These are phyloP conservation scores for Lentinula sp. DNA, from an alignment of 768 basidiomycete species.

Conservation along the genomic window DNA sequence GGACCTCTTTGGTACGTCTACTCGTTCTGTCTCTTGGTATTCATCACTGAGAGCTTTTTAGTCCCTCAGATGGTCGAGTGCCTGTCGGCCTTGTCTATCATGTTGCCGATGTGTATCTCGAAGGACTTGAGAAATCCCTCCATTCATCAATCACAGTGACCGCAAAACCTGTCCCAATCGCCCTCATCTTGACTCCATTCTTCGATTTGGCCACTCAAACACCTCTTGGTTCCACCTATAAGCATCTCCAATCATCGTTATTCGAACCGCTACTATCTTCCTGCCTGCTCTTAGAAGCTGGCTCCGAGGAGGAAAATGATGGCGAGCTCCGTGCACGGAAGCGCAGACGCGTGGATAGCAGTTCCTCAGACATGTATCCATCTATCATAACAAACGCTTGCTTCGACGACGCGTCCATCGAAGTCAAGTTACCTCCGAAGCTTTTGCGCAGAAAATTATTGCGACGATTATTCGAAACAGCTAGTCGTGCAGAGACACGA, in stretches of 20 bases:
- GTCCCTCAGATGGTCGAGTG: slow-evolving; percentile 64
- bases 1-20: slow-evolving; percentile 76
- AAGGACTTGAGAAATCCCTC: slow-evolving; percentile 76
- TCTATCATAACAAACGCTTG: slow-evolving; percentile 52
- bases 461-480: slow-evolving; percentile 62
- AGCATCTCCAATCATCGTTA: slow-evolving; percentile 63
- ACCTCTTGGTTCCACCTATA: slow-evolving; percentile 55
- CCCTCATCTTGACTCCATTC: slow-evolving; percentile 63
- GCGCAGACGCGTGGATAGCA: slow-evolving; percentile 23
- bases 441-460: slow-evolving; percentile 52
- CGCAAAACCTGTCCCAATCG: slow-evolving; percentile 39
- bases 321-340: slow-evolving; percentile 40
- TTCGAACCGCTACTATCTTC: slow-evolving; percentile 66
- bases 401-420: slow-evolving; percentile 29
- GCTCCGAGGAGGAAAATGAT: slow-evolving; percentile 23
- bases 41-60: slow-evolving; percentile 19
- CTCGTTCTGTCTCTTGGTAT: background rate
- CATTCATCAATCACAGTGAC: slow-evolving; percentile 18
- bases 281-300: slow-evolving; percentile 22
- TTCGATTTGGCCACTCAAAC: slow-evolving; percentile 66
- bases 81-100: slow-evolving; percentile 81
- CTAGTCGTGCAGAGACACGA: slow-evolving; percentile 66
- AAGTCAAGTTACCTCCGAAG: slow-evolving; percentile 26
- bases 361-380: slow-evolving; percentile 22
- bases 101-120: slow-evolving; percentile 82